A percentile compares a stretch with the other conserved stretches of the same genome.
Evolutionary conservation across 2,329 filamentous ascomycete genomes (phyloP).

Genomic region (Aspergillus spinulosporus): DNA sequence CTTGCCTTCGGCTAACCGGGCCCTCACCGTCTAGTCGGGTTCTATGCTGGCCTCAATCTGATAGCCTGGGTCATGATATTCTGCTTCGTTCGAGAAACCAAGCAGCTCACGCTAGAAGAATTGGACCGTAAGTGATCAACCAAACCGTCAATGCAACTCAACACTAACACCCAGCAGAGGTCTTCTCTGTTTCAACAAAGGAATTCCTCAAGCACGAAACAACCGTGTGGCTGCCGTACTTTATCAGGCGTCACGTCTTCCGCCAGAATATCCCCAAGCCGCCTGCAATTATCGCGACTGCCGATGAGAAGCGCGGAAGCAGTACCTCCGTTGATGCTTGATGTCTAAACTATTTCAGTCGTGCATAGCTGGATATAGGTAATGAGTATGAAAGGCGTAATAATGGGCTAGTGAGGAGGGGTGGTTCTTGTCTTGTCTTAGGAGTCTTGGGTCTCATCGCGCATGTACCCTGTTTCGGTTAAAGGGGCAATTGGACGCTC

Average conservation of each 20-base stretch:
- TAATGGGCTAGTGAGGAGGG: too few relatives aligned
- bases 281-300: conserved; percentile 26
- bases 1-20: conserved; percentile 27
- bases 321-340: background rate
- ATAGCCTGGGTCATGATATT: conserved; percentile 64
- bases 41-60: conserved; percentile 55
- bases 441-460: too few relatives aligned
- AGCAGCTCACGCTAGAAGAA: conserved; percentile 48
- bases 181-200: conserved; percentile 58
- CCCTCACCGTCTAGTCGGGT: conserved; percentile 43
- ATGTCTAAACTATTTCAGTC: background rate
- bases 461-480: too few relatives aligned
- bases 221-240: conserved; percentile 59
- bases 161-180: conserved; percentile 50
- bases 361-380: too few relatives aligned
- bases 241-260: conserved; percentile 58
- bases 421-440: too few relatives aligned
- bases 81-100: conserved; percentile 58
- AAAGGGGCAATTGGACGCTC: too few relatives aligned
- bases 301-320: conserved; percentile 8
- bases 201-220: conserved; percentile 58
- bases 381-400: background rate
- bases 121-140: conserved; percentile 20
- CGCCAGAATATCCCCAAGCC: conserved; percentile 42
- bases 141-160: background rate